A percentile compares a stretch with the other conserved stretches of the same genome.
phyloP scores from a whole-genome alignment of 208 protist species.

The Leishmania tarentolae region DNA sequence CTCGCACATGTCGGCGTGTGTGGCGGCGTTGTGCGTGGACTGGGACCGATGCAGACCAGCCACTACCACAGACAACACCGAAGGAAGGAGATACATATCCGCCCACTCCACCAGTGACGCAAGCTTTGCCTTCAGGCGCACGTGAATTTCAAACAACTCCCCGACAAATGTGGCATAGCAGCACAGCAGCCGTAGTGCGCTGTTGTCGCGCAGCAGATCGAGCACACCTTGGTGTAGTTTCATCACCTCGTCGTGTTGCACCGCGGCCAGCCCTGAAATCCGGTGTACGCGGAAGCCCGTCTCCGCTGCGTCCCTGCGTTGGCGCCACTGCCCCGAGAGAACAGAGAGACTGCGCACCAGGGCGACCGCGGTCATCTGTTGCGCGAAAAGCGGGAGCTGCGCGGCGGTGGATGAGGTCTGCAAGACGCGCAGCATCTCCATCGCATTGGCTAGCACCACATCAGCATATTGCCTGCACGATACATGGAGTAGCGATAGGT shows the following conservation, averaged over 20 bases:
- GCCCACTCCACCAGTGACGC: conserved; percentile 41
- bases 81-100: conserved; percentile 36
- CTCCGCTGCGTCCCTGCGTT: background rate
- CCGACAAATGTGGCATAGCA: conserved; percentile 60
- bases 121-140: conserved; percentile 29
- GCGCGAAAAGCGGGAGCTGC: conserved; percentile 16
- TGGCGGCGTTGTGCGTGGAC: conserved; percentile 38
- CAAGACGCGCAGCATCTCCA: conserved; percentile 17
- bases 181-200: conserved; percentile 59
- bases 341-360: conserved; percentile 20
- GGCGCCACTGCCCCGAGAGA: conserved; percentile 14
- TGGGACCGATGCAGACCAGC: conserved; percentile 35
- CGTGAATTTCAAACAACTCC: conserved; percentile 45
- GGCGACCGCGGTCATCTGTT: conserved; percentile 10
- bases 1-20: conserved; percentile 67
- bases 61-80: conserved; percentile 40
- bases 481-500: conserved; percentile 2
- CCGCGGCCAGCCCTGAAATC: background rate
- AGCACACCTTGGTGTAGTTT: conserved; percentile 20
- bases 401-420: conserved; percentile 2
- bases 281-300: background rate
- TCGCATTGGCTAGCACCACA: conserved; percentile 20
- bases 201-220: conserved; percentile 40
- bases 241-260: conserved; percentile 5
- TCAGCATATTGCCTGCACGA: conserved; percentile 6